These are phyloP conservation scores for Meripilus lineatus DNA, from an alignment of 1,284 basidiomycete genomes.

Conservation along the genomic window DNA sequence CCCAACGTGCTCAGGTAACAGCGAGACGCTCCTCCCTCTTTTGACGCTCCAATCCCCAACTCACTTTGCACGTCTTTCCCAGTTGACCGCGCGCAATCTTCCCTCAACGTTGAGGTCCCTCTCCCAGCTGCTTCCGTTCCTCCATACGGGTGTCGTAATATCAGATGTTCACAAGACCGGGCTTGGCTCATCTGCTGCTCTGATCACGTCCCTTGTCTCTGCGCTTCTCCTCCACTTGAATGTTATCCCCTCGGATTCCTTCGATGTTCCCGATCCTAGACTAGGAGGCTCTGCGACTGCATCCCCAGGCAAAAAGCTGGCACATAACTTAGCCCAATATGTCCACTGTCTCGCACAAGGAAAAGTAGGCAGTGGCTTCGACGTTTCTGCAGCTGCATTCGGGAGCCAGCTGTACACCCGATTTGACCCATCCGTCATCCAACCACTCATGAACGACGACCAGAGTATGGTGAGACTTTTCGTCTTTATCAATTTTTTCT, in stretches of 20 bases:
- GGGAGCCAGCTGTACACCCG: constrained; percentile 93
- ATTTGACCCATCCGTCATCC: constrained; percentile 74
- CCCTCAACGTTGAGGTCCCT: constrained; percentile 61
- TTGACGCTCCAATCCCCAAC: neutral
- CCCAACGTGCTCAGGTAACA: constrained; percentile 86
- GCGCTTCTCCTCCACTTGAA: constrained; percentile 79
- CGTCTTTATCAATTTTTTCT: constrained; percentile 1
- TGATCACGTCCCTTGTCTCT: constrained; percentile 93
- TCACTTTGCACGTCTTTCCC: constrained; percentile 5
- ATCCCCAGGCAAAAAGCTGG: constrained; percentile 50
- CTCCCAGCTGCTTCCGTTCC: constrained; percentile 67
- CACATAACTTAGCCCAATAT: constrained; percentile 95
- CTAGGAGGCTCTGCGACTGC: constrained; percentile 18
- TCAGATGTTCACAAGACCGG: constrained; percentile 95
- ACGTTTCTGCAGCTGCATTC: constrained; percentile 91
- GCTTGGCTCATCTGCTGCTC: constrained; percentile 92
- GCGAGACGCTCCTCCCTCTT: constrained; percentile 29
- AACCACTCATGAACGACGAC: constrained; percentile 61
- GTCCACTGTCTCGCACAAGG: constrained; percentile 97
- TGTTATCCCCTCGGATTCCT: constrained; percentile 50
- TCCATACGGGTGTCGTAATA: constrained; percentile 64
- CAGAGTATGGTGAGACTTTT: constrained; percentile 19
- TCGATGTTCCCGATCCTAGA: constrained; percentile 23
- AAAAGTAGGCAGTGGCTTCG: constrained; percentile 97
- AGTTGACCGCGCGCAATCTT: constrained; percentile 61